phyloP scores from a whole-genome alignment of 2,329 filamentous ascomycete genomes.

The Phaeomoniella chlamydospora region DNA sequence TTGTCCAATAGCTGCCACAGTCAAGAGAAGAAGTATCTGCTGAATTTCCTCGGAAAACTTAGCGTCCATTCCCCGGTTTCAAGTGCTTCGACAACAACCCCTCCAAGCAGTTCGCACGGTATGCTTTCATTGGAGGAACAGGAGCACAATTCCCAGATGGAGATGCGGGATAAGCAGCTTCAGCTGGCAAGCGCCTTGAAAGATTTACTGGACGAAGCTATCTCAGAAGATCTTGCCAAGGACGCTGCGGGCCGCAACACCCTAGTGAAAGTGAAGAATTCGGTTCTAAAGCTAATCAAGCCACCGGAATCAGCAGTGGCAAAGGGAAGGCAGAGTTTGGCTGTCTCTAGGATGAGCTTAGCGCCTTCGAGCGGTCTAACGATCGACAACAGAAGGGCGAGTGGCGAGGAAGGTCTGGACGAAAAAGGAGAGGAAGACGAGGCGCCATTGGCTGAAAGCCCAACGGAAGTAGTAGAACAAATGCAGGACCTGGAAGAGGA shows the following conservation, averaged over 20 bases:
- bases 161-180: conserved; percentile 34
- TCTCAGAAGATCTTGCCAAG: conserved; percentile 28
- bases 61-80: conserved; percentile 55
- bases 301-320: conserved; percentile 33
- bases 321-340: no score
- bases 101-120: not conserved
- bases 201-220: conserved; percentile 42
- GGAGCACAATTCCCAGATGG: conserved; percentile 31
- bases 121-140: conserved; percentile 21
- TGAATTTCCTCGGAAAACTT: conserved; percentile 65
- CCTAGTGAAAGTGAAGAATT: conserved; percentile 29
- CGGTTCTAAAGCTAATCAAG: conserved; percentile 24
- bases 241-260: conserved; percentile 29
- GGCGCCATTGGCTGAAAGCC: no score
- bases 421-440: conserved; percentile 37
- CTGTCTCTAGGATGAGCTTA: no score
- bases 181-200: conserved; percentile 38
- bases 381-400: conserved; percentile 20
- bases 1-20: conserved; percentile 36
- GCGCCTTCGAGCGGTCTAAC: conserved; percentile 8
- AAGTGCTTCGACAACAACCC: conserved; percentile 40
- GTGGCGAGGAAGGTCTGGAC: conserved; percentile 24
- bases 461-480: no score
- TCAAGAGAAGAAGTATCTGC: conserved; percentile 74
- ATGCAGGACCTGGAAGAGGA: no score